These are phyloP conservation scores for Colletotrichum liriopes DNA, from an alignment of 2,329 filamentous ascomycete genomes.

Conservation along the genomic window DNA sequence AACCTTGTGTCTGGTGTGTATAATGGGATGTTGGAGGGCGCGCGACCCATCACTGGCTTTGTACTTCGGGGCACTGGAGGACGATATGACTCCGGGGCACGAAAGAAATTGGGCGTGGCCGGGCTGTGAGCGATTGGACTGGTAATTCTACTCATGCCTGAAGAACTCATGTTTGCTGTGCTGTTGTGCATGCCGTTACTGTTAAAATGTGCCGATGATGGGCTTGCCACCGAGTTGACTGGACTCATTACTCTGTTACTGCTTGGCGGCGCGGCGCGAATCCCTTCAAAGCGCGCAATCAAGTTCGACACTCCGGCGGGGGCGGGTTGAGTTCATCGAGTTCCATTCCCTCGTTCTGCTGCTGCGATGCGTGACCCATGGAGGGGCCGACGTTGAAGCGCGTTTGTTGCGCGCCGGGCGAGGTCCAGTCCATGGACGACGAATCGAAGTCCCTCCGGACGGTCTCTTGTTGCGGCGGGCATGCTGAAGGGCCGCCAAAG, in stretches of 20 bases:
- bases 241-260: constrained; percentile 49
- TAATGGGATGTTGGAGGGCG: constrained; percentile 43
- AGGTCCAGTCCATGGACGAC: constrained; percentile 57
- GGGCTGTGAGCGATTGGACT: constrained; percentile 52
- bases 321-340: constrained; percentile 39
- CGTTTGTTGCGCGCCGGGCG: constrained; percentile 50
- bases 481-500: constrained; percentile 48
- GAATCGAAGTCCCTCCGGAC: constrained; percentile 31
- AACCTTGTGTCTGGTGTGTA: constrained; percentile 39
- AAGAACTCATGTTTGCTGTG: constrained; percentile 45
- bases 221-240: constrained; percentile 45
- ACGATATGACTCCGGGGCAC: constrained; percentile 30
- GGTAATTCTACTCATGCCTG: constrained; percentile 46
- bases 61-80: constrained; percentile 58
- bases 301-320: constrained; percentile 54
- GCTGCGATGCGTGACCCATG: constrained; percentile 21
- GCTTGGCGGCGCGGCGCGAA: constrained; percentile 53
- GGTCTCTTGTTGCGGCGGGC: constrained; percentile 40
- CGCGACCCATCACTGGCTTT: constrained; percentile 53
- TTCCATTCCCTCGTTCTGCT: constrained; percentile 40
- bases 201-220: constrained; percentile 51
- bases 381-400: constrained; percentile 37
- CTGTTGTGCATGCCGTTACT: constrained; percentile 48
- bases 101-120: constrained; percentile 39
- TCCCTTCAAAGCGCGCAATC: constrained; percentile 58